Evolutionary conservation across 345 rosid species (phyloP), one percentile per base, ranked within the genome.

Genomic region (rapeseed (Brassica napus)): DNA sequence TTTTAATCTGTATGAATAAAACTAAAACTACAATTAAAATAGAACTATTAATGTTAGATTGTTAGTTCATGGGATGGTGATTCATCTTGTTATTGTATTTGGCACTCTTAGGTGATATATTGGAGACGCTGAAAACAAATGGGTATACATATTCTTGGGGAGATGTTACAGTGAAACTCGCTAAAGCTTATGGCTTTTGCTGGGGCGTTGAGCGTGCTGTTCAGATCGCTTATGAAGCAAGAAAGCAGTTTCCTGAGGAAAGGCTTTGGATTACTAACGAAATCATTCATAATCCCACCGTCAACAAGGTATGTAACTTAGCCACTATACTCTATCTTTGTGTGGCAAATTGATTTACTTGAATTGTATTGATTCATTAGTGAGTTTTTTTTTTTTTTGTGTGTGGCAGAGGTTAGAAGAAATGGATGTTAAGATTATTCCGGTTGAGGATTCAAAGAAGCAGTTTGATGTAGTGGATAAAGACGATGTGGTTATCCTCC

Each of bases 151-250:
- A 89, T 71, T 87, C 90, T 0, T 92, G 97, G 98, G 99, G 96
- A 68, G 86, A 87, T 80, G 89, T 93, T 63, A 93, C 91, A 0
- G 91, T 95, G 75, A 94, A 87, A 79, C 88, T 92, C 32, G 97
- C 97, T 0, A 96, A 92, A 80, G 78, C 98, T 1, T 90, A 89
- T 76, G 98, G 97, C 0, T 95, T 92, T 79, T 91, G 97, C 84
- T 89, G 93, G 96, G 99, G 98, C 0, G 97, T 94, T n/a, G 98
- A 92, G 84, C 89, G 97, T 23, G 97, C 99, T 49, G 99, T 95
- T 11, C 98, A 95, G 88, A 95, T 92, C 82, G 99, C 99, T 72
- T 95, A 92, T 74, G 98, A 95, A 83, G 97, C 98, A 1, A 89
- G 97, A 70, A 92, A 76, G 72, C 96, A 93, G 74, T 93, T 91